Evolutionary conservation across 1,284 basidiomycete species (phyloP), one percentile per base, ranked within the genome.

Genomic region (Malassezia cuniculi): DNA sequence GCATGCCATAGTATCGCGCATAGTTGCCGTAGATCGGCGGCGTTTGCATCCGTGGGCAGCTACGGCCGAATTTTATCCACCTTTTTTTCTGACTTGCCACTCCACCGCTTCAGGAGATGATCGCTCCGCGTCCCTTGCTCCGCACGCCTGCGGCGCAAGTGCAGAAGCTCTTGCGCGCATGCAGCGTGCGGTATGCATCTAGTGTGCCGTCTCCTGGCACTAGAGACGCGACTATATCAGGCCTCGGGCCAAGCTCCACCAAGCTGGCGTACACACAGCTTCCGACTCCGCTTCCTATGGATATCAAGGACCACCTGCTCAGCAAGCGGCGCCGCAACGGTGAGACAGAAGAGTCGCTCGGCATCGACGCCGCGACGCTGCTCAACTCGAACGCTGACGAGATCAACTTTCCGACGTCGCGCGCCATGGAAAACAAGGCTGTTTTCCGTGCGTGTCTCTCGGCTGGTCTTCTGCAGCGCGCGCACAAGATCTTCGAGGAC

Each of bases 401-500:
- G 30, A 34, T 33, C 8, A 50, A 52, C 51, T 64, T 54, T 26
- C 56, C 57, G 5, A 54, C 57, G 7, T 39, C 48, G 15, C 49
- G 46, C 22, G 27, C 48, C 15, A 40, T 55, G 36, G 61, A 64
- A 32, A 55, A 38, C 24, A 26, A 57, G 17, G 47, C 57, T 29
- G 50, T 64, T 27, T 53, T 64, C 33, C 53, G 55, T 24, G 61
- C 61, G 3, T 62, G 61, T 43, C 46, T 64, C 14, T 49, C 52
- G 17, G 57, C 57, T 6, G 59, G 59, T 5, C 52, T 64, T 31
- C 48, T 57, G 36, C 48, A 39, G 15, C 52, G 61, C 34, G 61
- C 59, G 3, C 49, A 57, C 47, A 58, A 58, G 31, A 45, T 64
- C 20, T 60, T 64, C 41, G 31, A 46, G 31, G 52, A 55, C 31